Evolutionary conservation across 2,329 filamentous ascomycete genomes (phyloP), one percentile per base, ranked within the genome.

Genomic region (Pseudopyricularia javanii): DNA sequence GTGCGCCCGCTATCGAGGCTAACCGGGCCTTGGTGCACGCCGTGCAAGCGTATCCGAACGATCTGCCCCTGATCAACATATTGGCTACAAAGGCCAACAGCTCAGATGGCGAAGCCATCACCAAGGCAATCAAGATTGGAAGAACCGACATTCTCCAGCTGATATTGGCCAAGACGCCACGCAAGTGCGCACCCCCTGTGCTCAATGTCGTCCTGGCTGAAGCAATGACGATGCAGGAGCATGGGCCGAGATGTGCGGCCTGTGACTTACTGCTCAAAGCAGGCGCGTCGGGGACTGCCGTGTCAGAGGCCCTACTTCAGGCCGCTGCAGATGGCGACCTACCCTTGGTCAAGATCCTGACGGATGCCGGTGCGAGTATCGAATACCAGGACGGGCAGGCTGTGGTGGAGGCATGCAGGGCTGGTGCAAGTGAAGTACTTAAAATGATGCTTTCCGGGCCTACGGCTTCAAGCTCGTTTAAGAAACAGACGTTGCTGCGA

Each of bases 271-370:
- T 81, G 6, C 59, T 79, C 0, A 66, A 66, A 43, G 68, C 69
- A 2, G 76, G 76, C 2, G 70, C 76, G 0, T 68, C 72, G 0
- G 66, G 70, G 0, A 61, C 69, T 0, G 67, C 68, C 1, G 69
- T 79, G 0, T 78, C 75, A 0, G 69, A 73, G 17, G 75, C 75
- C 0, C 61, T 82, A 1, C 63, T 80, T 1, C 63, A 70, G 1
- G 77, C 77, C 1, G 74, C 76, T 0, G 66, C 73, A 0, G 75
- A 79, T 17, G 75, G 75, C 1, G 78, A 82, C 55, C 54, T 79
- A 8, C 64, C 68, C 7, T 70, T 80, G 1, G 74, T 75, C 15
- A 69, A 70, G 30, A 62, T 78, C 2, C 67, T 82, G 7, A 70
- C 80, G 50, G 64, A 70, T 8, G 68, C 78, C 48, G 77, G 78